These are phyloP conservation scores for Lizonia empirigonia DNA, from an alignment of 2,329 filamentous ascomycete species.

Conservation along the genomic window DNA sequence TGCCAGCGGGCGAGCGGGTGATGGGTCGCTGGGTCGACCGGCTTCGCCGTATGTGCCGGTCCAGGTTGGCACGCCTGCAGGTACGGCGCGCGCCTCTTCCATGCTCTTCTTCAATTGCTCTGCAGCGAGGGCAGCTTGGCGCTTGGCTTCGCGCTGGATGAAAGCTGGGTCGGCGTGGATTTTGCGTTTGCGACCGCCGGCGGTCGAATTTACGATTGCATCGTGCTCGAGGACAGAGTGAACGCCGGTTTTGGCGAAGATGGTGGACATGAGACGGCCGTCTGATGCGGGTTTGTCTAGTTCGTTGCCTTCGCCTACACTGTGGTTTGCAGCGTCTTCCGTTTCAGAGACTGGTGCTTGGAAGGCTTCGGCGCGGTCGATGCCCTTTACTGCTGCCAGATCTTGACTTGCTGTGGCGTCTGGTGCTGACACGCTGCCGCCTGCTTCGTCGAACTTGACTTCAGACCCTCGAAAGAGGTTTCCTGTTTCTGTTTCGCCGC, in stretches of 20 bases:
- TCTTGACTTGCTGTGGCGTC: conserved; percentile 36
- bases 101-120: conserved; percentile 74
- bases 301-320: conserved; percentile 19
- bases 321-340: conserved; percentile 29
- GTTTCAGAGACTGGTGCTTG: conserved; percentile 35
- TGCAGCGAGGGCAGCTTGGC: conserved; percentile 78
- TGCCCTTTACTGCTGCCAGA: conserved; percentile 48
- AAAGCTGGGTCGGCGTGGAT: conserved; percentile 76
- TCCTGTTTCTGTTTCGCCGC: conserved; percentile 79
- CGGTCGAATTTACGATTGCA: conserved; percentile 67
- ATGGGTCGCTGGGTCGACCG: conserved; percentile 60
- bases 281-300: conserved; percentile 30
- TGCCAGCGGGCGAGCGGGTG: conserved; percentile 26
- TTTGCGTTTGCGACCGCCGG: conserved; percentile 62
- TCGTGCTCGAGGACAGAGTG: conserved; percentile 95
- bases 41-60: conserved; percentile 82
- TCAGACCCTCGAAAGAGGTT: conserved; percentile 88
- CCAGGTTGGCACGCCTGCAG: conserved; percentile 90
- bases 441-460: conserved; percentile 61
- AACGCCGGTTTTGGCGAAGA: conserved; percentile 84
- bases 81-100: conserved; percentile 72
- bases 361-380: conserved; percentile 54
- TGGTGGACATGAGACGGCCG: conserved; percentile 81
- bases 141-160: conserved; percentile 80
- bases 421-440: conserved; percentile 24